Percentiles rank a stretch among this genome's conserved stretches.
Evolutionary conservation across 2,329 filamentous ascomycete genomes (phyloP).

Genomic region (Paraconiothyrium sp.): DNA sequence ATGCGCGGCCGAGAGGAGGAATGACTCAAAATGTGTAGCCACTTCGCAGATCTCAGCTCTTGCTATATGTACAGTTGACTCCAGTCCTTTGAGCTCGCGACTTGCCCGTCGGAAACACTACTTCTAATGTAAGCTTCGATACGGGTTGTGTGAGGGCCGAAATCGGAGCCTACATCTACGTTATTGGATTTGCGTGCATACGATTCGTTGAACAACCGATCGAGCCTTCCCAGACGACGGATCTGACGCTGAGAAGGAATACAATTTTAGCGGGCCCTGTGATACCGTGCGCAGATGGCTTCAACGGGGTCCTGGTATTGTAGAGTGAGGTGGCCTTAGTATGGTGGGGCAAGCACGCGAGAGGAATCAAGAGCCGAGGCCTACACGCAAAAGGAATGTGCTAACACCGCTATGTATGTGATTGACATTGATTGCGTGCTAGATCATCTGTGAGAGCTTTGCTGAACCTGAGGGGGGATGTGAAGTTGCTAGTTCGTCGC

Average conservation of each 20-base stretch:
- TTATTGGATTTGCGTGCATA: not conserved
- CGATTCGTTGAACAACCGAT: not conserved
- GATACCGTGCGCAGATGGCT: not conserved
- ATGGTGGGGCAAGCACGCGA: slow-evolving; percentile 3
- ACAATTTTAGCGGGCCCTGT: not conserved
- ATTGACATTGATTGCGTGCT: no score
- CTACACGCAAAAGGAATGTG: not conserved
- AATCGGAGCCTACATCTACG: slow-evolving; percentile 4
- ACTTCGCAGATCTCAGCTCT: not conserved
- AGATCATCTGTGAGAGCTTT: no score
- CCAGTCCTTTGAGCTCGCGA: not conserved
- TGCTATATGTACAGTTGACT: not conserved
- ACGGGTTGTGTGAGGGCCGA: not conserved
- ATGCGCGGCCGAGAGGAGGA: slow-evolving; percentile 7
- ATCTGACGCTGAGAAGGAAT: not conserved
- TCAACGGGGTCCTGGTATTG: not conserved
- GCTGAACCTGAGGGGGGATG: no score
- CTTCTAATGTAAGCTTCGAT: not conserved
- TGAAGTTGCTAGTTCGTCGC: no score
- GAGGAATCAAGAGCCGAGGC: not conserved
- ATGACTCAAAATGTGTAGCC: not conserved
- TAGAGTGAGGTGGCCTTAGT: not conserved
- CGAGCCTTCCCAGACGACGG: not conserved
- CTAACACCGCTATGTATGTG: not conserved
- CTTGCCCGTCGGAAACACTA: not conserved